Conservation (phyloP, 139 green algal species). For the Gonium pectorale region DNA sequence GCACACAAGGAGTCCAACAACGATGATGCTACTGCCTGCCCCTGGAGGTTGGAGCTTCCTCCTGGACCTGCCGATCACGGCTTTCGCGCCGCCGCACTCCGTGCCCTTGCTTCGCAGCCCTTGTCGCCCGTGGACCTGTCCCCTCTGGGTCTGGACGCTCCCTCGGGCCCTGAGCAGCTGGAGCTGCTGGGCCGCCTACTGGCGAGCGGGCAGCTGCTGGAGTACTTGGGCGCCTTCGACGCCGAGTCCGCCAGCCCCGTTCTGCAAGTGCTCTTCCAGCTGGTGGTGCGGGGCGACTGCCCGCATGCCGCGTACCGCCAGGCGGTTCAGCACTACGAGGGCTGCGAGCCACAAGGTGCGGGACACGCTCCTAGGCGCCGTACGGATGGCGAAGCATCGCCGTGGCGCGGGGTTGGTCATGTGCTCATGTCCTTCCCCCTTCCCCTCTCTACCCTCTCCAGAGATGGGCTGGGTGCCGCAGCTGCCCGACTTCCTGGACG, state of each 20-base stretch:
- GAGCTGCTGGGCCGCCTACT: constrained; percentile 18
- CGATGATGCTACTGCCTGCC: too few species aligned
- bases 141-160: neutral
- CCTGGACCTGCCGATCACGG: too few species aligned
- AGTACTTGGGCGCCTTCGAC: neutral
- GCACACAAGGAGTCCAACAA: too few species aligned
- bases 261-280: constrained; percentile 11
- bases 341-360: too few species aligned
- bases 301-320: neutral
- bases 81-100: too few species aligned
- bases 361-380: too few species aligned
- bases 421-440: too few species aligned
- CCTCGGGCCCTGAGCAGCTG: neutral
- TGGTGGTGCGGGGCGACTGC: constrained; percentile 2
- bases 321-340: neutral
- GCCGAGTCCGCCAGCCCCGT: neutral
- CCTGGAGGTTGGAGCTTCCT: too few species aligned
- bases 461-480: constrained; percentile 29
- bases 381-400: too few species aligned
- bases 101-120: neutral
- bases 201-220: neutral
- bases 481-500: neutral
- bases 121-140: neutral
- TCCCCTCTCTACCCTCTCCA: too few species aligned
- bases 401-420: too few species aligned